phyloP scores from a whole-genome alignment of 2,329 filamentous ascomycete species.

The Periconia digitata region DNA sequence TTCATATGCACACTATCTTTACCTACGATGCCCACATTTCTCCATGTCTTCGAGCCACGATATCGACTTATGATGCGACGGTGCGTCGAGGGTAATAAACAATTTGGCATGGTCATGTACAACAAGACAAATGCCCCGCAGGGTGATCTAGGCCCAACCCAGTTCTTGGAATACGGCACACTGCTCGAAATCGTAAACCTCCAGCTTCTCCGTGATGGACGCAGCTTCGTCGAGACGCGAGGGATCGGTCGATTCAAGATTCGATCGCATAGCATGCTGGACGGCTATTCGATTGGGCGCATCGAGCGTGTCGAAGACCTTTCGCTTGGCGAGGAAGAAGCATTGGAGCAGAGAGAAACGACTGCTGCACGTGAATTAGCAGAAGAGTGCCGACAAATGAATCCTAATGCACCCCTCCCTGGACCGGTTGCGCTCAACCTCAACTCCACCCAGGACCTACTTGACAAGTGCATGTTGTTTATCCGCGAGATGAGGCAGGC shows the following conservation, averaged over 20 bases:
- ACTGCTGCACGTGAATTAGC: slow-evolving; percentile 39
- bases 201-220: slow-evolving; percentile 75
- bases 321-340: slow-evolving; percentile 77
- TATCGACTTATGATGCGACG: slow-evolving; percentile 88
- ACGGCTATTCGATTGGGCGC: slow-evolving; percentile 78
- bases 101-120: slow-evolving; percentile 84
- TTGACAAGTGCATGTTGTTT: slow-evolving; percentile 67
- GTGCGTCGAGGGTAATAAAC: slow-evolving; percentile 69
- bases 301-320: slow-evolving; percentile 80
- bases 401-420: slow-evolving; percentile 24
- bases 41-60: slow-evolving; percentile 90
- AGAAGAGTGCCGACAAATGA: slow-evolving; percentile 41
- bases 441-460: slow-evolving; percentile 71
- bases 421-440: slow-evolving; percentile 47
- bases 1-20: slow-evolving; percentile 84
- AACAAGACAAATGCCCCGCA: slow-evolving; percentile 58
- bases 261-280: slow-evolving; percentile 62
- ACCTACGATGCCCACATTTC: slow-evolving; percentile 77
- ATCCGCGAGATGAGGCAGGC: slow-evolving; percentile 67
- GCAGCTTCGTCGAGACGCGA: slow-evolving; percentile 76
- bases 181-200: slow-evolving; percentile 74
- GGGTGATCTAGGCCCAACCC: slow-evolving; percentile 53
- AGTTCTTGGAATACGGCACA: slow-evolving; percentile 76
- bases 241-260: slow-evolving; percentile 79
- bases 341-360: slow-evolving; percentile 70